These are phyloP conservation scores for Globisporangium solare DNA, from an alignment of 352 stramenopile species.

Conservation along the genomic window DNA sequence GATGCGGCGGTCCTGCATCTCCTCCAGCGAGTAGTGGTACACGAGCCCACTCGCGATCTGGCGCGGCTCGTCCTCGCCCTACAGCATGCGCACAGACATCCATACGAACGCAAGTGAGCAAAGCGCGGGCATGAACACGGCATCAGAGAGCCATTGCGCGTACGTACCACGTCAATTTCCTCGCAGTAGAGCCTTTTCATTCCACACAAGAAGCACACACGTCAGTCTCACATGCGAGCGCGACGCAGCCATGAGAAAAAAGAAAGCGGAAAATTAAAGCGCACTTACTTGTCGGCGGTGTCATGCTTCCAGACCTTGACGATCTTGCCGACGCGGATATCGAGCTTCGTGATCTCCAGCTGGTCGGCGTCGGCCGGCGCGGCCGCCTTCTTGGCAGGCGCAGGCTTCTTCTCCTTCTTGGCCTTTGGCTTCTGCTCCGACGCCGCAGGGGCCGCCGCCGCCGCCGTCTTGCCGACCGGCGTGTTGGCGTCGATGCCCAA, in stretches of 20 bases:
- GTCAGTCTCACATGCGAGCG: background rate
- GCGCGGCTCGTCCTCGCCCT: slow-evolving; percentile 76
- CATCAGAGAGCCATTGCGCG: background rate
- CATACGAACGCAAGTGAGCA: background rate
- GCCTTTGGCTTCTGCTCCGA: slow-evolving; percentile 27
- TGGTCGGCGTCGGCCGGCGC: slow-evolving; percentile 42
- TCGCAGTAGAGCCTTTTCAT: slow-evolving; percentile 84
- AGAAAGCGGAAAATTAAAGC: too few species aligned
- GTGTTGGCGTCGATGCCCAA: slow-evolving; percentile 70
- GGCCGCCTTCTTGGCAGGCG: slow-evolving; percentile 23
- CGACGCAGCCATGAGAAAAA: background rate
- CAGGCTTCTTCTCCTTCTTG: slow-evolving; percentile 34
- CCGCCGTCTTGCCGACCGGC: slow-evolving; percentile 20
- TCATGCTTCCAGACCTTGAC: slow-evolving; percentile 92
- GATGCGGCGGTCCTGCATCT: slow-evolving; percentile 83
- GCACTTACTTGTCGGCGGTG: slow-evolving; percentile 76
- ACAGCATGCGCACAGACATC: background rate
- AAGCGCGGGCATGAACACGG: slow-evolving; percentile 4
- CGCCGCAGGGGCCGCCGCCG: slow-evolving; percentile 9
- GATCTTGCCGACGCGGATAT: slow-evolving; percentile 90
- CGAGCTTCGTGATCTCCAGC: slow-evolving; percentile 88
- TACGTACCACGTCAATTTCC: slow-evolving; percentile 81
- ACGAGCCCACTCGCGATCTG: slow-evolving; percentile 87
- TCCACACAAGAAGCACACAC: background rate
- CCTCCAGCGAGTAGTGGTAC: slow-evolving; percentile 81